Percentiles rank a stretch among this genome's conserved stretches.
Evolutionary conservation across 306 rosid species (phyloP).

Genomic region (Cercis canadensis): DNA sequence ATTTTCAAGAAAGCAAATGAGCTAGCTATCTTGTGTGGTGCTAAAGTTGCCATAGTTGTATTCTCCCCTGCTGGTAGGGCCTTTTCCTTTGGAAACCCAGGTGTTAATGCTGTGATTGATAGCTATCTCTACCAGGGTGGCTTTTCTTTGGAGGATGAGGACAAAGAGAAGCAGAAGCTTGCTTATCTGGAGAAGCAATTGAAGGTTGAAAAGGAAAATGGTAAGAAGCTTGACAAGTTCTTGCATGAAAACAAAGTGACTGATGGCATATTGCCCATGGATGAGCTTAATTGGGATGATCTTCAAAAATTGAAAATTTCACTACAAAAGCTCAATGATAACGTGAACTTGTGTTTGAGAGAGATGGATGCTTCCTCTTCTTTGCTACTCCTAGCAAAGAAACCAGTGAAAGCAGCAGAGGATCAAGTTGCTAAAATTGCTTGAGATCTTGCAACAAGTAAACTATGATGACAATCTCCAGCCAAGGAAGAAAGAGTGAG

Average conservation of each 20-base stretch:
- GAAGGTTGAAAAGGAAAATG: constrained; percentile 38
- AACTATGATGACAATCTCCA: background rate
- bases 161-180: constrained; percentile 39
- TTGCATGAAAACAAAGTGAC: constrained; percentile 20
- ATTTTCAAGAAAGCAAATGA: constrained; percentile 74
- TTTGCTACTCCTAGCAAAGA: background rate
- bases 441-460: background rate
- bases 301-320: constrained; percentile 36
- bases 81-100: constrained; percentile 65
- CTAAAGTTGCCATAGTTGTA: constrained; percentile 54
- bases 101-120: constrained; percentile 42
- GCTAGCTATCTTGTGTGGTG: constrained; percentile 58
- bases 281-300: constrained; percentile 37
- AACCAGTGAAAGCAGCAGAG: background rate
- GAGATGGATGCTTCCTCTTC: background rate
- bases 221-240: constrained; percentile 30
- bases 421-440: background rate
- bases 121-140: constrained; percentile 27
- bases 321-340: background rate
- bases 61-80: constrained; percentile 63
- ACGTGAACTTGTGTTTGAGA: background rate
- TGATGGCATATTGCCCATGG: constrained; percentile 41
- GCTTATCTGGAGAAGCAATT: constrained; percentile 33
- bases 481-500: too few species aligned
- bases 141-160: constrained; percentile 23